These are phyloP conservation scores for Dispira simplex DNA, from an alignment of 192 early-diverging fungal genomes.

Conservation along the genomic window DNA sequence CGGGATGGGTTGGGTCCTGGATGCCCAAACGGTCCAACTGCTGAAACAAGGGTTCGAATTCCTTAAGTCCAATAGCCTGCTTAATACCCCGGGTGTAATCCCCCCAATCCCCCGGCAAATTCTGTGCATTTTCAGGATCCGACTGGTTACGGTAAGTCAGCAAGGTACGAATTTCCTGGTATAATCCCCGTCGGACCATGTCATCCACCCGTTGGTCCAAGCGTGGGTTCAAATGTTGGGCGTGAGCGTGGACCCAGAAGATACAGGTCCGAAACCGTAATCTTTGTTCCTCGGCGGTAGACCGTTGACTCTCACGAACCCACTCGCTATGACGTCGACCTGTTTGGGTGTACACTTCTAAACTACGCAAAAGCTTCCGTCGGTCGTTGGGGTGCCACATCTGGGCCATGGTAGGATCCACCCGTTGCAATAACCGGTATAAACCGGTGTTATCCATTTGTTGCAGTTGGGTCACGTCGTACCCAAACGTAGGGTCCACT, in stretches of 20 bases:
- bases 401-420: slow-evolving; percentile 77
- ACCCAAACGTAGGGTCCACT: slow-evolving; percentile 9
- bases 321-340: slow-evolving; percentile 61
- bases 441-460: slow-evolving; percentile 34
- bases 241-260: slow-evolving; percentile 80
- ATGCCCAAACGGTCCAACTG: neutral
- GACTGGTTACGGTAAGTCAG: slow-evolving; percentile 23
- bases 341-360: slow-evolving; percentile 66
- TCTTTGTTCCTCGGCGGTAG: slow-evolving; percentile 23
- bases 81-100: slow-evolving; percentile 15
- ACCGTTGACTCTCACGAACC: slow-evolving; percentile 47
- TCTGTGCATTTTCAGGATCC: too few relatives aligned
- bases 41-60: slow-evolving; percentile 1
- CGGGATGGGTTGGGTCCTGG: neutral
- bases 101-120: slow-evolving; percentile 61
- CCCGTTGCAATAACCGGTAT: slow-evolving; percentile 42
- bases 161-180: slow-evolving; percentile 26
- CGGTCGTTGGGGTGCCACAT: slow-evolving; percentile 83
- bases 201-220: slow-evolving; percentile 69
- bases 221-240: slow-evolving; percentile 45
- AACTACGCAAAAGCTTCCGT: slow-evolving; percentile 68
- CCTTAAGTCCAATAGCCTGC: slow-evolving; percentile 25
- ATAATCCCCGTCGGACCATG: slow-evolving; percentile 53
- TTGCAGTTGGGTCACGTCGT: slow-evolving; percentile 14
- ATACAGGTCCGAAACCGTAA: slow-evolving; percentile 52